Conservation (phyloP, 345 rosid species). For the Rhizophora mangle region DNA sequence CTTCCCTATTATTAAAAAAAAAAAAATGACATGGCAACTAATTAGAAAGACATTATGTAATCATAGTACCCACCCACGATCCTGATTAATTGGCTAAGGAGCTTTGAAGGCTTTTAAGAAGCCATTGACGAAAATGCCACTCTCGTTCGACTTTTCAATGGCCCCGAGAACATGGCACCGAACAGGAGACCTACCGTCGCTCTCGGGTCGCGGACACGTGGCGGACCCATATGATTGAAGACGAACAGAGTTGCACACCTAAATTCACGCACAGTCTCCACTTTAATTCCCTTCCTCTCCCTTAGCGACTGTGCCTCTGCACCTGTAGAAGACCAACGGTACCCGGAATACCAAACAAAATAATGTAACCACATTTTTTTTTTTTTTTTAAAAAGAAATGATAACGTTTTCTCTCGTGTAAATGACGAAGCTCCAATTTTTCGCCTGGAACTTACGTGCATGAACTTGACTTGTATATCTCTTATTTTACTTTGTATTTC, state of each 20-base stretch:
- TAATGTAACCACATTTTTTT: not conserved
- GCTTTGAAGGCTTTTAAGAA: too few relatives aligned
- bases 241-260: constrained; percentile 4
- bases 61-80: too few relatives aligned
- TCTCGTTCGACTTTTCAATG: constrained; percentile 13
- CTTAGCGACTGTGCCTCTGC: not conserved
- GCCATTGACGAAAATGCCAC: not conserved
- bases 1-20: too few relatives aligned
- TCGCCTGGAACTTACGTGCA: too few relatives aligned
- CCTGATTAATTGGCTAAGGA: too few relatives aligned
- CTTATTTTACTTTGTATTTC: too few relatives aligned
- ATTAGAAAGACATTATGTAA: too few relatives aligned
- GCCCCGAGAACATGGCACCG: constrained; percentile 1
- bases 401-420: not conserved
- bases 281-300: constrained; percentile 11
- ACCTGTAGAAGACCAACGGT: constrained; percentile 21
- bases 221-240: constrained; percentile 15
- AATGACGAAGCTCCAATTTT: too few relatives aligned
- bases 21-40: too few relatives aligned
- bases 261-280: constrained; percentile 16
- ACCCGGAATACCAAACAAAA: constrained; percentile 20
- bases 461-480: too few relatives aligned
- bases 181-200: constrained; percentile 22
- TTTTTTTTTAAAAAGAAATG: not conserved
- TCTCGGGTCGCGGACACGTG: constrained; percentile 31